A percentile compares a stretch with the other conserved stretches of the same genome.
These are phyloP conservation scores for Arabis alpina DNA, from an alignment of 345 rosid species.

Conservation along the genomic window DNA sequence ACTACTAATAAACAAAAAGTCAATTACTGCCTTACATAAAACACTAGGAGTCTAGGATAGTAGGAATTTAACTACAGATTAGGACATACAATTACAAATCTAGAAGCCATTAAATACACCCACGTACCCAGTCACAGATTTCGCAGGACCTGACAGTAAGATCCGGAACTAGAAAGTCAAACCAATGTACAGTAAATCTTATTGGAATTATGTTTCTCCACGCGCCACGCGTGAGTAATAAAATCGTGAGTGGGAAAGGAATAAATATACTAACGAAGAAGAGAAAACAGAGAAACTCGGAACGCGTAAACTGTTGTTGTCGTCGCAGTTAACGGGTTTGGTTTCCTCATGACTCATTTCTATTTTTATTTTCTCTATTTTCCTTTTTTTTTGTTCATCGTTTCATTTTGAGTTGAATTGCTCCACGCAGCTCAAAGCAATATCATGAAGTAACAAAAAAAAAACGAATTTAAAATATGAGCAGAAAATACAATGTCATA, in stretches of 20 bases:
- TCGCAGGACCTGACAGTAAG: slow-evolving; percentile 7
- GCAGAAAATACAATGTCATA: not conserved
- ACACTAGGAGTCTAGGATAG: not conserved
- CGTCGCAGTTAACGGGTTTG: slow-evolving; percentile 35
- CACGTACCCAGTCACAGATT: slow-evolving; percentile 4
- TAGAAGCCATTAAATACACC: not conserved
- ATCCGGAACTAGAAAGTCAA: slow-evolving; percentile 30
- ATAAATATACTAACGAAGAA: slow-evolving; percentile 19
- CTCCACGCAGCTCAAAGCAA: not conserved
- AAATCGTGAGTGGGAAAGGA: slow-evolving; percentile 20
- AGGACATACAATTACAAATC: not conserved
- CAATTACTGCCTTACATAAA: not conserved
- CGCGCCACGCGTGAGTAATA: slow-evolving; percentile 22
- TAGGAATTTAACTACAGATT: no score
- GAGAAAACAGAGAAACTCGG: slow-evolving; percentile 23
- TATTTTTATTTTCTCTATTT: not conserved
- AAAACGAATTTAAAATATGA: not conserved
- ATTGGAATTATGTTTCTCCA: not conserved
- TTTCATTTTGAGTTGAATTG: not conserved
- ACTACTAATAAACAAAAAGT: not conserved
- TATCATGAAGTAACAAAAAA: not conserved
- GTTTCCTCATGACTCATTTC: not conserved
- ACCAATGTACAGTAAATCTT: not conserved
- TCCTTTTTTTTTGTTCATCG: not conserved
- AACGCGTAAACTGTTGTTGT: slow-evolving; percentile 36